These are phyloP conservation scores for Pyricularia grisea DNA, from an alignment of 2,329 filamentous ascomycete genomes.

Conservation along the genomic window DNA sequence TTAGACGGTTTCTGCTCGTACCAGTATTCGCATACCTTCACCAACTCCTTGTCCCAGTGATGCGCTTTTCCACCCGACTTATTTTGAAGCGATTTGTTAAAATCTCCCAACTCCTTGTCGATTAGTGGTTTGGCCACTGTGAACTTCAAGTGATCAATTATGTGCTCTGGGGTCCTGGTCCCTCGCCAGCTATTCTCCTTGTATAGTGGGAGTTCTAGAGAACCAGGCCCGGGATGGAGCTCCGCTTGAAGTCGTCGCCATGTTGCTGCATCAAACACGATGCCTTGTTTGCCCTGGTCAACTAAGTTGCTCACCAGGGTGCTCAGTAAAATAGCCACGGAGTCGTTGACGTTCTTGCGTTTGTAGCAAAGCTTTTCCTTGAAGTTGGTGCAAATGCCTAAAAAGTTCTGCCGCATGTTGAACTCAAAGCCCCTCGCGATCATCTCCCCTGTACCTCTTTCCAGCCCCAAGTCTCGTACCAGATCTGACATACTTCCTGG, in stretches of 20 bases:
- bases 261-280: constrained; percentile 32
- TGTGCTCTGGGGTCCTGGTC: constrained; percentile 28
- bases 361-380: constrained; percentile 56
- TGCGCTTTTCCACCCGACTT: constrained; percentile 9
- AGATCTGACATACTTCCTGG: constrained; percentile 36
- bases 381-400: constrained; percentile 56
- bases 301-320: constrained; percentile 43
- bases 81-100: constrained; percentile 19
- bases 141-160: constrained; percentile 56
- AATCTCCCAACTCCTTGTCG: constrained; percentile 21
- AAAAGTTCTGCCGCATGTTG: constrained; percentile 42
- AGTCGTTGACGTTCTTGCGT: constrained; percentile 36
- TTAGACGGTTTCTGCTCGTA: constrained; percentile 17
- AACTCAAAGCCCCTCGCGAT: constrained; percentile 47
- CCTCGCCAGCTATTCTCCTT: constrained; percentile 23
- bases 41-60: constrained; percentile 28
- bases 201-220: constrained; percentile 31
- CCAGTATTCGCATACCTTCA: constrained; percentile 22
- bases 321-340: constrained; percentile 37
- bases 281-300: constrained; percentile 47
- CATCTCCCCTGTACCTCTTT: constrained; percentile 31
- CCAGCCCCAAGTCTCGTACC: constrained; percentile 9
- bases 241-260: constrained; percentile 27
- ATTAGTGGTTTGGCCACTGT: constrained; percentile 34
- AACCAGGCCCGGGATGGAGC: constrained; percentile 4